Percentiles rank a stretch among this genome's conserved stretches.
Evolutionary conservation across 352 stramenopile genomes (phyloP).

Genomic region (Phytophthora pseudosyringae): DNA sequence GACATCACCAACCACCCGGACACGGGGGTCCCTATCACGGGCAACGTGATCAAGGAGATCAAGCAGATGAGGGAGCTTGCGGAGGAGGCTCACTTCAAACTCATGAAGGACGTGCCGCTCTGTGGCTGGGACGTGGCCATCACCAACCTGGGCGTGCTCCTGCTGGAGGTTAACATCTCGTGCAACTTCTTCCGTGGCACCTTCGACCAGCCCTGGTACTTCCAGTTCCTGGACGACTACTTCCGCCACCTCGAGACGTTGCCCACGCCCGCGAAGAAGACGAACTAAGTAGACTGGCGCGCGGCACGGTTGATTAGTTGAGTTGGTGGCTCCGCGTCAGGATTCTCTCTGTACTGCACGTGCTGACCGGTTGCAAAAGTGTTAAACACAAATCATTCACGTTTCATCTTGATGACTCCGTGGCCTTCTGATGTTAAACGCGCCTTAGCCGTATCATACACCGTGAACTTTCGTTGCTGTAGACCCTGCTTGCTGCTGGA

Average conservation of each 20-base stretch:
- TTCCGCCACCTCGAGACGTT: slow-evolving; percentile 77
- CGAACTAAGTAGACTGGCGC: slow-evolving; percentile 27
- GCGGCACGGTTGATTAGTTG: background rate
- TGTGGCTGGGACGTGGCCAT: slow-evolving; percentile 94
- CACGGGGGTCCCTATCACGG: slow-evolving; percentile 87
- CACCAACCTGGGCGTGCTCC: slow-evolving; percentile 88
- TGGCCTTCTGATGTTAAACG: no score
- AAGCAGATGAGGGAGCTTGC: slow-evolving; percentile 86
- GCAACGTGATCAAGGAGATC: slow-evolving; percentile 90
- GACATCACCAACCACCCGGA: slow-evolving; percentile 91
- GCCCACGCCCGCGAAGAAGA: slow-evolving; percentile 58
- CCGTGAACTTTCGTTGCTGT: no score
- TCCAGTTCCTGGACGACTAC: slow-evolving; percentile 88
- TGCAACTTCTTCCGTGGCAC: slow-evolving; percentile 96
- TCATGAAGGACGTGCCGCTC: slow-evolving; percentile 93
- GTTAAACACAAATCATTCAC: slow-evolving; percentile 21
- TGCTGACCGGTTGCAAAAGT: slow-evolving; percentile 14
- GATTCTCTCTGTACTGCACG: slow-evolving; percentile 9
- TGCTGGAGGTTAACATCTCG: slow-evolving; percentile 93
- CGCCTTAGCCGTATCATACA: no score
- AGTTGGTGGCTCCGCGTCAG: slow-evolving; percentile 7
- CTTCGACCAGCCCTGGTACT: slow-evolving; percentile 91
- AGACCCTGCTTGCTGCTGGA: no score
- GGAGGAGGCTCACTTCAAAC: slow-evolving; percentile 87
- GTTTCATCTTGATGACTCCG: background rate